A percentile compares a stretch with the other conserved stretches of the same genome.
These are phyloP conservation scores for Fusarium nematophilum DNA, from an alignment of 2,329 filamentous ascomycete species.

Conservation along the genomic window DNA sequence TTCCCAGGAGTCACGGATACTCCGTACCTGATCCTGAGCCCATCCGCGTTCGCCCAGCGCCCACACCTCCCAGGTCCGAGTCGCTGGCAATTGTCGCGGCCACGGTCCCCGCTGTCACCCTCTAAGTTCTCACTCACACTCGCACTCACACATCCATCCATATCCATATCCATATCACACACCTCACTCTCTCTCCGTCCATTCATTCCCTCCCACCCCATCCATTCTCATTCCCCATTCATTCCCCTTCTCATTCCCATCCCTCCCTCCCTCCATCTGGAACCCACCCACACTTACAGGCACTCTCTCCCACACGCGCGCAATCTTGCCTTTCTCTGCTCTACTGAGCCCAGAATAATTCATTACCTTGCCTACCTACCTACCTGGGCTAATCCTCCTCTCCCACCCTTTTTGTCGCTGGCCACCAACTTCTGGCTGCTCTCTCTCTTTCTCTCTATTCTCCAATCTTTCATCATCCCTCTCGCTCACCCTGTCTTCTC, in stretches of 20 bases:
- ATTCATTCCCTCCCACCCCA: conserved; percentile 20
- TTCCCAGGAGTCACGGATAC: too few relatives aligned
- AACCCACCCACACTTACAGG: conserved; percentile 20
- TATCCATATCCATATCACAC: conserved; percentile 16
- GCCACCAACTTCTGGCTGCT: conserved; percentile 20
- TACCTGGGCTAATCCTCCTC: conserved; percentile 18
- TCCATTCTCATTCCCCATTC: conserved; percentile 27
- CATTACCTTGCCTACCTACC: background rate
- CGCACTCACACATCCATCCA: too few relatives aligned
- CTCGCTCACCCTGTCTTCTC: conserved; percentile 4
- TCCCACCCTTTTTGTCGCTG: conserved; percentile 20
- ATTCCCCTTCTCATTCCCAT: conserved; percentile 29
- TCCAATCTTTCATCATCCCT: too few relatives aligned
- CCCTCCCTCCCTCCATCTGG: conserved; percentile 24
- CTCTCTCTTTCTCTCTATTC: too few relatives aligned
- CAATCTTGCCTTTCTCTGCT: conserved; percentile 11
- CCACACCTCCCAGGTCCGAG: too few relatives aligned
- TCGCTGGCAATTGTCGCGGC: conserved; percentile 18
- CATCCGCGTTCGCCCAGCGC: conserved; percentile 21
- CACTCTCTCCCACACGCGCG: conserved; percentile 7
- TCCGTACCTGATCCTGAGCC: conserved; percentile 6
- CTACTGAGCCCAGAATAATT: background rate
- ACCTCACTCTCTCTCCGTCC: background rate
- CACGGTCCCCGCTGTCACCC: conserved; percentile 29
- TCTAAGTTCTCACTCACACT: conserved; percentile 27